These are phyloP conservation scores for Hyparrhenia diplandra DNA, from an alignment of 176 grass and related monocot species.

Conservation along the genomic window DNA sequence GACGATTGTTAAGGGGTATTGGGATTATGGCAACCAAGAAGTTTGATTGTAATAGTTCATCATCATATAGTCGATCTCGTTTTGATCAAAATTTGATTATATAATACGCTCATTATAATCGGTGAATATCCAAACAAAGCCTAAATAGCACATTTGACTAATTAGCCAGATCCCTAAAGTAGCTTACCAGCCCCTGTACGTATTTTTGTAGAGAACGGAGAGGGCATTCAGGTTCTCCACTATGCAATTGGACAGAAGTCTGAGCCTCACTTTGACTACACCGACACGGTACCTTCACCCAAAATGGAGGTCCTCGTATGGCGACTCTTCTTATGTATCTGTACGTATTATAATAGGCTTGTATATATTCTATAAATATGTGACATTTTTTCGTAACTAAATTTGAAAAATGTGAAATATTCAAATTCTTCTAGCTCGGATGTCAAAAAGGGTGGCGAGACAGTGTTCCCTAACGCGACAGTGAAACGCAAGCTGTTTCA, in stretches of 20 bases:
- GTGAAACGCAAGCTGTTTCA: slow-evolving; percentile 29
- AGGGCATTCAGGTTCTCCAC: slow-evolving; percentile 90
- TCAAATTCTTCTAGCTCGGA: slow-evolving; percentile 48
- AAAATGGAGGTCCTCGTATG: slow-evolving; percentile 82
- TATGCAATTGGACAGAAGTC: slow-evolving; percentile 94
- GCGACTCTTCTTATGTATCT: slow-evolving; percentile 96
- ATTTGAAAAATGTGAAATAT: background rate
- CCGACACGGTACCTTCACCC: slow-evolving; percentile 49
- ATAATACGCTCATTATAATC: too few species aligned
- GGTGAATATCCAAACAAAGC: too few species aligned
- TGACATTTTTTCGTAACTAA: background rate
- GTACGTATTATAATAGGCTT: slow-evolving; percentile 42
- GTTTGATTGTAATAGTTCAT: too few species aligned
- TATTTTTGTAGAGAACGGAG: slow-evolving; percentile 67
- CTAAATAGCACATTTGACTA: too few species aligned
- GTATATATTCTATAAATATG: background rate
- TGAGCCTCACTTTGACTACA: slow-evolving; percentile 84
- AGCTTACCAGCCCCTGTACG: too few species aligned
- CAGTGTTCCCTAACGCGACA: slow-evolving; percentile 69
- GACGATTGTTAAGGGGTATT: too few species aligned
- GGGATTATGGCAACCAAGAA: too few species aligned
- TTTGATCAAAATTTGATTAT: too few species aligned
- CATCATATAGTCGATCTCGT: too few species aligned
- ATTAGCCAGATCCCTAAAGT: too few species aligned
- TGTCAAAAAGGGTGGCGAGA: slow-evolving; percentile 93